Evolutionary conservation across 2,329 filamentous ascomycete species (phyloP), one percentile per base, ranked within the genome.

Genomic region (Stagonosporopsis chrysanthemi): DNA sequence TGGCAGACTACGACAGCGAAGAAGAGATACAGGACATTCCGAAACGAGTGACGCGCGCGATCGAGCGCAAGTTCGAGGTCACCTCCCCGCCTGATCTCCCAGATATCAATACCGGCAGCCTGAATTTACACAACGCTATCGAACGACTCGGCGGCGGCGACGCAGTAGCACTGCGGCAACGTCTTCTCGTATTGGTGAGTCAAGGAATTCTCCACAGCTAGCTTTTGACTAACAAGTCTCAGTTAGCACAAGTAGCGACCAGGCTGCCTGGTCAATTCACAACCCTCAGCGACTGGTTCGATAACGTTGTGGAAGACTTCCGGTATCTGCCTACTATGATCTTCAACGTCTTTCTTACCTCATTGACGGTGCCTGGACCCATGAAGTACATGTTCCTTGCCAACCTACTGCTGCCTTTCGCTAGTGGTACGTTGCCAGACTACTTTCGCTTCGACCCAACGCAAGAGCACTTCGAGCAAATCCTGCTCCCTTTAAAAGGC

Each of bases 141-240:
- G 61, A 69, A 31, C 61, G 57, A 47, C 47, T 77, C 62, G 70
- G 81, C 64, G 70, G 78, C 63, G 57, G 80, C 35, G 84, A 89
- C 45, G 86, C 88, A 0, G 77, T 91, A 17, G 70, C 76, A 1
- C 73, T 91, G 17, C 85, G 90, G 6, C 82, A 88, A 60, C 85
- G 88, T 0, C 75, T 91, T 4, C 84, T 91, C 54, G 79, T 81
- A 19, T 74, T 90, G 29, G 80, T 83, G 67, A 66, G 80, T 68
- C 22, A 5, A 6, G 1, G 19, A 15, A 23, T 8, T 4, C n/a
- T 3, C 31, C 9, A 9, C 42, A 28, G n/a, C 14, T 40, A 35
- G 15, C 19, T 23, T 28, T 23, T 52, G 63, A 24, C 50, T 77
- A 52, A 73, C 45, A 42, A 22, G 4, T 17, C 31, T 66, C 47